phyloP scores from a whole-genome alignment of 2,329 filamentous ascomycete species.

The Rasamsonia emersonii region DNA sequence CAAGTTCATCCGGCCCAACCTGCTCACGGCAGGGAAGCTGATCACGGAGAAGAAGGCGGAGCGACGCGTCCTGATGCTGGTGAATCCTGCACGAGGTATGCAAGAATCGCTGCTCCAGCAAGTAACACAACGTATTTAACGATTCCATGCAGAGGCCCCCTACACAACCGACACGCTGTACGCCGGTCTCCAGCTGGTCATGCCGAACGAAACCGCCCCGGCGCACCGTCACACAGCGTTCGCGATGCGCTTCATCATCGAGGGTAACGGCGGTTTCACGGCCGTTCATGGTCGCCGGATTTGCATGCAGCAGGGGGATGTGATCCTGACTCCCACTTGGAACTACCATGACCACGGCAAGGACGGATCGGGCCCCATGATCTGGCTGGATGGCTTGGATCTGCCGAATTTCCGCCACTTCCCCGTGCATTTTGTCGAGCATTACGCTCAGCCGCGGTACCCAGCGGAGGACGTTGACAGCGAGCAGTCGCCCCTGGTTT shows the following conservation, averaged over 20 bases:
- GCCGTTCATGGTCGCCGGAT: slow-evolving; percentile 49
- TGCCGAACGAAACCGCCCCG: slow-evolving; percentile 47
- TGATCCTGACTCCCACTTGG: slow-evolving; percentile 51
- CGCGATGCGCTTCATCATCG: slow-evolving; percentile 51
- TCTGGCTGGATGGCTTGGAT: too few species aligned
- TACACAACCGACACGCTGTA: slow-evolving; percentile 53
- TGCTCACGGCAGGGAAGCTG: slow-evolving; percentile 28
- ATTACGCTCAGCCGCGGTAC: too few species aligned
- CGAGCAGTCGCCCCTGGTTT: slow-evolving; percentile 36
- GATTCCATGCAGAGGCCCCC: slow-evolving; percentile 35
- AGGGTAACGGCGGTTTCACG: slow-evolving; percentile 49
- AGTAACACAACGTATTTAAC: neutral
- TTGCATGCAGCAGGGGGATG: slow-evolving; percentile 44
- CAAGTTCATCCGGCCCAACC: slow-evolving; percentile 24
- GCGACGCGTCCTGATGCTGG: slow-evolving; percentile 32
- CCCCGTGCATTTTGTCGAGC: too few species aligned
- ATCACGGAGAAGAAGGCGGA: slow-evolving; percentile 31
- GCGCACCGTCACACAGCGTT: slow-evolving; percentile 51
- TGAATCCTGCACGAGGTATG: slow-evolving; percentile 28
- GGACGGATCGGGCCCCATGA: slow-evolving; percentile 45
- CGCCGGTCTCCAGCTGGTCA: slow-evolving; percentile 49
- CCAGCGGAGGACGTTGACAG: slow-evolving; percentile 38
- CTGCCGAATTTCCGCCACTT: too few species aligned
- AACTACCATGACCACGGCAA: slow-evolving; percentile 55
- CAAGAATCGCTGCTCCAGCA: too few species aligned